phyloP scores from a whole-genome alignment of 2,329 filamentous ascomycete species.

The Clathrospora elynae region DNA sequence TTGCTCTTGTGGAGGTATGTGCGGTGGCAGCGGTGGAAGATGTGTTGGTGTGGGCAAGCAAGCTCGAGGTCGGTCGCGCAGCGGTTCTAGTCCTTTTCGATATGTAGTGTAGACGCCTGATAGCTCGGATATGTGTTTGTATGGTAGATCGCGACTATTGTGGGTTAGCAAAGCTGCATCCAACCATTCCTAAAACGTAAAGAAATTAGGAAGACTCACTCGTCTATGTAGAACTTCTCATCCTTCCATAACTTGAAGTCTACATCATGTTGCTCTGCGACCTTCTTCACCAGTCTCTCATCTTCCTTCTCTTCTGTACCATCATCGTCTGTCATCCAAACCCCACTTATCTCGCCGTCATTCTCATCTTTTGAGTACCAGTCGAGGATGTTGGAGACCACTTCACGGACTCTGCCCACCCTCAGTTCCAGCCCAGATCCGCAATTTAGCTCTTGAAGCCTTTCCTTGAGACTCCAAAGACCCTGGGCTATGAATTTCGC shows the following conservation, averaged over 20 bases:
- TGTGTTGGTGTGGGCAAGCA: constrained; percentile 60
- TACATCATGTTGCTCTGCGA: constrained; percentile 60
- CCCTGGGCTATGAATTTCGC: constrained; percentile 74
- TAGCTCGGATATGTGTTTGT: constrained; percentile 63
- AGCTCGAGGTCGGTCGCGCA: constrained; percentile 67
- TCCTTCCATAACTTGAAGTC: constrained; percentile 71
- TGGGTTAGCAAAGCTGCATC: constrained; percentile 11
- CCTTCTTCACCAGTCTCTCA: constrained; percentile 59
- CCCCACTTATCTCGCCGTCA: constrained; percentile 59
- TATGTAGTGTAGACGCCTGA: constrained; percentile 78
- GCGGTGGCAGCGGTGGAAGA: constrained; percentile 64
- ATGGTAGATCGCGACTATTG: constrained; percentile 67
- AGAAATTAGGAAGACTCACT: constrained; percentile 60
- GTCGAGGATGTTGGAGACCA: constrained; percentile 63
- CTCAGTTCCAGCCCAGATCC: constrained; percentile 63
- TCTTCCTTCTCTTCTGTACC: constrained; percentile 71
- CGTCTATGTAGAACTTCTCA: constrained; percentile 79
- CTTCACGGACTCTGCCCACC: constrained; percentile 65
- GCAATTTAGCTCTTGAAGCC: constrained; percentile 63
- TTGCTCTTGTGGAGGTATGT: constrained; percentile 62
- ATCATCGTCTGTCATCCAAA: constrained; percentile 78
- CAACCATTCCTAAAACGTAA: neutral
- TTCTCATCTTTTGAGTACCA: constrained; percentile 40
- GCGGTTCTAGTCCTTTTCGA: constrained; percentile 72
- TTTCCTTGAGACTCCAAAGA: constrained; percentile 72